Conservation (phyloP, 2,329 filamentous ascomycete species). For the Cytospora leucostoma region DNA sequence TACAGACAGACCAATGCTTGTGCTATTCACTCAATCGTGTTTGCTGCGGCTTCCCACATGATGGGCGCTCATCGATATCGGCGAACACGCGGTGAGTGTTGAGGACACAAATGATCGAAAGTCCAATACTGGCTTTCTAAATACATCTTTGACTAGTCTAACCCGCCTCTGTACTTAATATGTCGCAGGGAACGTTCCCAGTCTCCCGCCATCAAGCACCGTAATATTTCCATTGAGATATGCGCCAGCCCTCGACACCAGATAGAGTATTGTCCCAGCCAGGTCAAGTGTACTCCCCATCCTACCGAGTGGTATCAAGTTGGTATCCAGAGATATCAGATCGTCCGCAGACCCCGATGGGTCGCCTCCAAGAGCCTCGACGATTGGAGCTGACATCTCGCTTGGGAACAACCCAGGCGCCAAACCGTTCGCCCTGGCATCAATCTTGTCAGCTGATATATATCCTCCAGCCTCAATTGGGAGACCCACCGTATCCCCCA, state of each 20-base stretch:
- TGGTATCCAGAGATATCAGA: conserved; percentile 40
- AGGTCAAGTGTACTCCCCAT: conserved; percentile 65
- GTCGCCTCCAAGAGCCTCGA: conserved; percentile 41
- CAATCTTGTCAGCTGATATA: conserved; percentile 10
- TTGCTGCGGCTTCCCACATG: background rate
- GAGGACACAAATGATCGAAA: background rate
- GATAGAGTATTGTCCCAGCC: conserved; percentile 64
- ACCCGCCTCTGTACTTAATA: conserved; percentile 41
- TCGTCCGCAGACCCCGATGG: conserved; percentile 32
- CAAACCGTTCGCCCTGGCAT: conserved; percentile 47
- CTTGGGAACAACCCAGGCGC: conserved; percentile 58
- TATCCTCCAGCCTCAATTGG: background rate
- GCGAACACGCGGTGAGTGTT: background rate
- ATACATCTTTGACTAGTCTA: background rate
- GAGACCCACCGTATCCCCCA: conserved; percentile 50
- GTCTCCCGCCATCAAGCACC: conserved; percentile 63
- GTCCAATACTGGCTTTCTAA: background rate
- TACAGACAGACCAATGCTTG: no score
- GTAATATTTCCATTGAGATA: conserved; percentile 67
- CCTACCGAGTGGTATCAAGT: conserved; percentile 57
- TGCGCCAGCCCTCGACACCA: conserved; percentile 64
- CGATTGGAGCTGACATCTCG: conserved; percentile 58
- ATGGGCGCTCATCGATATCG: background rate
- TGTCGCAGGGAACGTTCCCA: conserved; percentile 56
- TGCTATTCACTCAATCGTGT: background rate